Percentiles rank a stretch among this genome's conserved stretches.
These are phyloP conservation scores for Heterococcus sp. DNA, from an alignment of 108 stramenopile genomes.

Conservation along the genomic window DNA sequence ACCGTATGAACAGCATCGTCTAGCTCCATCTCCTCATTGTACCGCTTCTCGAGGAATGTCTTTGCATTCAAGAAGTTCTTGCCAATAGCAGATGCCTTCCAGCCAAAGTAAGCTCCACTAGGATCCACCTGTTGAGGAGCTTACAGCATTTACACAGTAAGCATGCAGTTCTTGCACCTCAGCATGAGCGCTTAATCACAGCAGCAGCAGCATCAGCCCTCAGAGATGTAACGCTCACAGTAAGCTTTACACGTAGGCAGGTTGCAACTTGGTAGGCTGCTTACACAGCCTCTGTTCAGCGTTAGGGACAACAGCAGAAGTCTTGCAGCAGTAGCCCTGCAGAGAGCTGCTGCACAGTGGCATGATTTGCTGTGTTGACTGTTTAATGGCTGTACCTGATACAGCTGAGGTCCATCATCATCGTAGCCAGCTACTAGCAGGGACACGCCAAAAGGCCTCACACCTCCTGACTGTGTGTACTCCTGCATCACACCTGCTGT, in stretches of 20 bases:
- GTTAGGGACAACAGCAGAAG: too few relatives aligned
- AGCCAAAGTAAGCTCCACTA: slow-evolving; percentile 93
- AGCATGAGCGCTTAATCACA: too few relatives aligned
- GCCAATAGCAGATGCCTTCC: slow-evolving; percentile 99
- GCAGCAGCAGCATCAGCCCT: too few relatives aligned
- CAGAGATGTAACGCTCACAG: too few relatives aligned
- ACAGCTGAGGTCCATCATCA: slow-evolving; percentile 89
- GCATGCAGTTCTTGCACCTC: too few relatives aligned
- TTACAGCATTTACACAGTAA: not conserved
- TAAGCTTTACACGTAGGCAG: too few relatives aligned
- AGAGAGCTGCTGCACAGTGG: too few relatives aligned
- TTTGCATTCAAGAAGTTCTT: slow-evolving; percentile 96
- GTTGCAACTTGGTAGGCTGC: too few relatives aligned
- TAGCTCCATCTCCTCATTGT: slow-evolving; percentile 77
- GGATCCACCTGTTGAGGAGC: slow-evolving; percentile 99
- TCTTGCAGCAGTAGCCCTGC: too few relatives aligned
- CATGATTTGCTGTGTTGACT: too few relatives aligned
- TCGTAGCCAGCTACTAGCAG: slow-evolving; percentile 91
- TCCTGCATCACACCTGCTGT: slow-evolving; percentile 97
- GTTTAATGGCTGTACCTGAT: slow-evolving; percentile 45
- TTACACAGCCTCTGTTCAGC: not conserved
- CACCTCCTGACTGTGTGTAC: slow-evolving; percentile 85
- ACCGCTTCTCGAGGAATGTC: slow-evolving; percentile 95
- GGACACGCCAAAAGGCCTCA: slow-evolving; percentile 92
- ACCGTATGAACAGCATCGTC: slow-evolving; percentile 97